A percentile compares a stretch with the other conserved stretches of the same genome.
Evolutionary conservation across 306 rosid species (phyloP).

Genomic region (Quercus bicolor): DNA sequence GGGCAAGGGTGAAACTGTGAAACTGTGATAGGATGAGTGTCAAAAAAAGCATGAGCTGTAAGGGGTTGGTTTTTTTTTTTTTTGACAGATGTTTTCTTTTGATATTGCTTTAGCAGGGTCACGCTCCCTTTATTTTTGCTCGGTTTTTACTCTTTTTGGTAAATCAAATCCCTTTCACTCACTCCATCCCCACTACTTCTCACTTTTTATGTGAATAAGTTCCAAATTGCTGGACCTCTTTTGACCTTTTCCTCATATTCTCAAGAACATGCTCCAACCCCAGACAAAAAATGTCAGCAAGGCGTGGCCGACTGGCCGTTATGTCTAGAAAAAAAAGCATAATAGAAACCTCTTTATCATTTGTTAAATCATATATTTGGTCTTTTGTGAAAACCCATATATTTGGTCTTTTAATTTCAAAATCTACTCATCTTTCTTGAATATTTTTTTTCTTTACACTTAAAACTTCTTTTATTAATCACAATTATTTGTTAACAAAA

Average conservation of each 20-base stretch:
- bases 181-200: background rate
- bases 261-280: background rate
- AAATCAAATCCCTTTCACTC: background rate
- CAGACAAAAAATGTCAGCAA: background rate
- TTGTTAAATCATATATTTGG: no score
- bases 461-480: no score
- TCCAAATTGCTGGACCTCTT: background rate
- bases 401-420: no score
- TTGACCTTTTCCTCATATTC: background rate
- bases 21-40: slow-evolving; percentile 32
- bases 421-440: no score
- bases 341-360: no score
- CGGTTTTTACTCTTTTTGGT: slow-evolving; percentile 5
- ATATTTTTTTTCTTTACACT: no score
- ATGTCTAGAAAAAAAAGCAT: no score
- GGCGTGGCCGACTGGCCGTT: background rate
- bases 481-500: no score
- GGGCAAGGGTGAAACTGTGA: slow-evolving; percentile 16
- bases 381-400: no score
- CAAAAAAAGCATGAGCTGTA: background rate
- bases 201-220: background rate
- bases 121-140: slow-evolving; percentile 35
- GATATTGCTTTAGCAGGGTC: slow-evolving; percentile 37
- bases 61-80: background rate
- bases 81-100: background rate